phyloP scores from a whole-genome alignment of 164 flowering plant species.

The Berberis vulgaris region DNA sequence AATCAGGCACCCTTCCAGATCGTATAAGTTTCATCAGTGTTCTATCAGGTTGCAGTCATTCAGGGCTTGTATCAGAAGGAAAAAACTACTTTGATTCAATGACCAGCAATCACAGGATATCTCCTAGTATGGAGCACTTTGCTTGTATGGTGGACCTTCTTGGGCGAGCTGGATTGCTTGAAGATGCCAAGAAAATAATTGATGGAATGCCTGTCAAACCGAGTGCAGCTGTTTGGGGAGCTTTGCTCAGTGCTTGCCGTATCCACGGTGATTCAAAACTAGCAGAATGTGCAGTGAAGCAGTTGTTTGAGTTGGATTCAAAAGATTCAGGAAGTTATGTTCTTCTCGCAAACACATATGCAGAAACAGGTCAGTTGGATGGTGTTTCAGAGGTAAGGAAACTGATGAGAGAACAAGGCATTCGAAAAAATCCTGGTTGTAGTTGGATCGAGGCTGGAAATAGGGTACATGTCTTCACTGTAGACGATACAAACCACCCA shows the following conservation, averaged over 20 bases:
- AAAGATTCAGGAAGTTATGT: slow-evolving; percentile 7
- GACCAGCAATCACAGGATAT: slow-evolving; percentile 3
- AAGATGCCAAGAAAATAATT: slow-evolving; percentile 7
- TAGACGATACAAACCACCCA: slow-evolving; percentile 4
- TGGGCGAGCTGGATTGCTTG: slow-evolving; percentile 9
- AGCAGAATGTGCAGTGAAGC: slow-evolving; percentile 4
- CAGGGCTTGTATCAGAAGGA: slow-evolving; percentile 5
- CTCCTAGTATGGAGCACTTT: slow-evolving; percentile 4
- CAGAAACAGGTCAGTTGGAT: slow-evolving; percentile 2
- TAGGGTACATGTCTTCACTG: slow-evolving; percentile 5
- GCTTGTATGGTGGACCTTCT: slow-evolving; percentile 10
- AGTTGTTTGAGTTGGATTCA: slow-evolving; percentile 5
- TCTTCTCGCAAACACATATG: slow-evolving; percentile 1
- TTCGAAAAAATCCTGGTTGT: slow-evolving; percentile 7
- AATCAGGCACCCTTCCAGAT: slow-evolving; percentile 1
- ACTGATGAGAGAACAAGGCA: slow-evolving; percentile 6
- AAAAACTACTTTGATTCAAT: slow-evolving; percentile 2
- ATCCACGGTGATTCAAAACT: slow-evolving; percentile 6
- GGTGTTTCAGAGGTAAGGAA: slow-evolving; percentile 4
- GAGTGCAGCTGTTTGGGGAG: slow-evolving; percentile 5
- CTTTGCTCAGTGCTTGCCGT: slow-evolving; percentile 7
- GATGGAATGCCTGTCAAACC: slow-evolving; percentile 4
- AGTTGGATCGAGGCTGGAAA: slow-evolving; percentile 9
- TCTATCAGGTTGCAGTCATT: slow-evolving; percentile 7
- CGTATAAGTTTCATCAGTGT: slow-evolving; percentile 2